Base-by-base conservation (phyloP, 768 basidiomycete species). In the Leccinum fibrillosum region DNA sequence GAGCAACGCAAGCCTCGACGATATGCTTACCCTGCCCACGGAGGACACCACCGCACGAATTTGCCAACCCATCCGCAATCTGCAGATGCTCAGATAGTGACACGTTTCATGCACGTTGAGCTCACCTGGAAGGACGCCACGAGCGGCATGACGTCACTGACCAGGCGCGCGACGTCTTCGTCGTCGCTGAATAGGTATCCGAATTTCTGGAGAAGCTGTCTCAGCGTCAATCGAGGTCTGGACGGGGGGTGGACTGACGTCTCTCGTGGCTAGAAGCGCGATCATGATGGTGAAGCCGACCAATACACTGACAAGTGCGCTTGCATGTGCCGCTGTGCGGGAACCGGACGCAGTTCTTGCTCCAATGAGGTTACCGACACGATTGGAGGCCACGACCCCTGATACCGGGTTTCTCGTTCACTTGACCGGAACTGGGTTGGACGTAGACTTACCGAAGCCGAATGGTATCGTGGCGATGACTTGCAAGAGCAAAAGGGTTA, bases 381-480 rank as follows among this genome's bases (percentile, higher is more conserved):
- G 82, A 12, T 85, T 82, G 17, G 88, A 89, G 4, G 88, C 84
- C 35, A 88, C 86, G 25, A 91, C 83, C 10, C 88, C 78, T 81
- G 58, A 5, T 58, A 3, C 48, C n/a, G 42, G 4, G 49, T 60
- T 6, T 25, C 50, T 21, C 26, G 10, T 48, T 4, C 13, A 47
- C 9, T 3, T 26, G 25, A 17, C 11, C 28, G 23, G 49, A 25
- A 5, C 12, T 25, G 2, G 11, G 6, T 23, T 10, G 5, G 19
- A n/a, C 7, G 39, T 49, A 45, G 19, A 61, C 63, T 9, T 52
- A 79, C 80, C 87, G 47, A 89, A 85, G 8, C 88, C 88, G 62
- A 89, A 90, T 0, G 89, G 89, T 49, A 90, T 80, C 0, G 87
- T 89, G 55, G 86, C 86, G 28, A 91, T 74, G 62, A 90, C 86